Evolutionary conservation across 768 basidiomycete genomes (phyloP).

Genomic region (Boletus subparvulus): DNA sequence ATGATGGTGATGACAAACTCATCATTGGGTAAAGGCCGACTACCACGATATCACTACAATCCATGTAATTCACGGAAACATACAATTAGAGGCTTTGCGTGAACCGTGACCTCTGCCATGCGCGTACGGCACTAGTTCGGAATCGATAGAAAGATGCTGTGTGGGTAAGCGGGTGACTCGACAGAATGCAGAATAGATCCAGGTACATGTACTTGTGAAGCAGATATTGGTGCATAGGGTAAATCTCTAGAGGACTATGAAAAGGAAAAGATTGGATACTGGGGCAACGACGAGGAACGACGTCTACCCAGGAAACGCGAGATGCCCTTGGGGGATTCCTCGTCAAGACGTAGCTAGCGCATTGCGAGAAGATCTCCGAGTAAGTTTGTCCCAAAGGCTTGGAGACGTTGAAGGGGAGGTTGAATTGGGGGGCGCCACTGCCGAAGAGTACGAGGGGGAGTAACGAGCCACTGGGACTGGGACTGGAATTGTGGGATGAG

Average conservation of each 20-base stretch:
- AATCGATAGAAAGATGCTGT: neutral
- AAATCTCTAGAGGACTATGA: neutral
- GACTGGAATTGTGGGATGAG: neutral
- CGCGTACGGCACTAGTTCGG: too few species aligned
- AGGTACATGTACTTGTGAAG: neutral
- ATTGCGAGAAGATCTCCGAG: conserved; percentile 18
- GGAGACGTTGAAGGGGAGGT: conserved; percentile 8
- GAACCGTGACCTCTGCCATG: neutral
- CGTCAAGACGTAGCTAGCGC: neutral
- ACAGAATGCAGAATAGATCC: neutral
- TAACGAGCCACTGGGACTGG: conserved; percentile 7
- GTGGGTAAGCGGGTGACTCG: neutral
- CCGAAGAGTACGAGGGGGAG: neutral
- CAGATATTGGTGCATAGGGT: neutral
- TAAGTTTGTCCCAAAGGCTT: conserved; percentile 27
- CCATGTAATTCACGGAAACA: conserved; percentile 20
- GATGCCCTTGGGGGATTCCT: conserved; percentile 16
- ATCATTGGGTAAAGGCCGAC: conserved; percentile 64
- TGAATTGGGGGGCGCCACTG: neutral
- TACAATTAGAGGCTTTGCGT: conserved; percentile 24
- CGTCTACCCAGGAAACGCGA: conserved; percentile 24
- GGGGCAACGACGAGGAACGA: conserved; percentile 5
- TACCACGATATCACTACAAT: conserved; percentile 10
- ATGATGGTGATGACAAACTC: conserved; percentile 83
- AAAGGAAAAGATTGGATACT: conserved; percentile 2